Percentiles rank a stretch among this genome's conserved stretches.
phyloP scores from a whole-genome alignment of 768 basidiomycete genomes.

The Bullera alba region DNA sequence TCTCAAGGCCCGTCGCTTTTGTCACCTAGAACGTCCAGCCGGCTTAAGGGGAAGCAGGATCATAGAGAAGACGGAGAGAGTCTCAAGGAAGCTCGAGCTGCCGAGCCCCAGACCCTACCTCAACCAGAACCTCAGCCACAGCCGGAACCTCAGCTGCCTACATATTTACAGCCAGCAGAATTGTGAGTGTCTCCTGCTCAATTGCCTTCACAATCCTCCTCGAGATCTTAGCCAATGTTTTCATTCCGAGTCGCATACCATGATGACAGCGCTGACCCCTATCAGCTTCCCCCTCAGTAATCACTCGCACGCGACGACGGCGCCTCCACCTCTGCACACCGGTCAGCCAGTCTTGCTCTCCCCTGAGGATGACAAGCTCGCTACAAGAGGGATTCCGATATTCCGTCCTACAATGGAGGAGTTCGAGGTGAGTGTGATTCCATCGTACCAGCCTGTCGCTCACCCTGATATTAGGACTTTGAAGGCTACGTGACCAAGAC shows the following conservation, averaged over 20 bases:
- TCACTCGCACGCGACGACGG: slow-evolving; percentile 10
- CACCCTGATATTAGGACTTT: slow-evolving; percentile 52
- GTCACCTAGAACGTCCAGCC: not conserved
- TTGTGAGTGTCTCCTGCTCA: slow-evolving; percentile 9
- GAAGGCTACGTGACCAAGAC: slow-evolving; percentile 80
- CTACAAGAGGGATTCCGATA: slow-evolving; percentile 72
- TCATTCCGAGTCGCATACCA: not conserved
- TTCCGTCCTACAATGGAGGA: slow-evolving; percentile 92
- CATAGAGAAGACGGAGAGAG: no score
- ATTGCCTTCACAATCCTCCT: no score
- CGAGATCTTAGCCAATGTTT: not conserved
- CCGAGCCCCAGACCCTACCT: not conserved
- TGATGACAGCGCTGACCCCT: no score
- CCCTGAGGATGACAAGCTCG: slow-evolving; percentile 45
- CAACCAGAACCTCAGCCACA: not conserved
- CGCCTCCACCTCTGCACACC: not conserved
- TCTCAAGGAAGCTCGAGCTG: no score
- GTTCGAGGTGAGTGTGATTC: slow-evolving; percentile 53
- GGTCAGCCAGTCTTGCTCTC: slow-evolving; percentile 21
- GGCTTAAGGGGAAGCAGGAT: not conserved
- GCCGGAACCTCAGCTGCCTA: not conserved
- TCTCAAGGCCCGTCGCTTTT: not conserved
- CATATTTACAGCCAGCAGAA: slow-evolving; percentile 18
- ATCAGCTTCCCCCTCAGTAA: slow-evolving; percentile 40
- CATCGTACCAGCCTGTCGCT: not conserved